Percentiles rank a stretch among this genome's conserved stretches.
These are phyloP conservation scores for Corymbia citriodora DNA, from an alignment of 441 rosid species.

Conservation along the genomic window DNA sequence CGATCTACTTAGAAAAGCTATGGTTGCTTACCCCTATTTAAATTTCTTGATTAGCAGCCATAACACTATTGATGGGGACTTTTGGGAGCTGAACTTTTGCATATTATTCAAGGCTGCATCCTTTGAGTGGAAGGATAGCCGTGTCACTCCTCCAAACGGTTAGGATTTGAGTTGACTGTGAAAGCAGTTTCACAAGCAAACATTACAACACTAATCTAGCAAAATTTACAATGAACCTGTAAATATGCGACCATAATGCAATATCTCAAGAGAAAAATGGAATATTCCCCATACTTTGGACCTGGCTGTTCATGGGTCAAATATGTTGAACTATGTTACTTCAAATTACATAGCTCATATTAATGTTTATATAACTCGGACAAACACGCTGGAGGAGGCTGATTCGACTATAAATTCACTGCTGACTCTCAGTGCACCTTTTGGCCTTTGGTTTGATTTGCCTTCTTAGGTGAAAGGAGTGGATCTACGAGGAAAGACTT, in stretches of 20 bases:
- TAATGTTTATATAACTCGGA: background rate
- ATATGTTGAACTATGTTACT: background rate
- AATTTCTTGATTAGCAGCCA: too few species aligned
- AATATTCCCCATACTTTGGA: background rate
- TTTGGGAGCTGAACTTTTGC: too few species aligned
- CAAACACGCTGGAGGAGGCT: background rate
- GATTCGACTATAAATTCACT: background rate
- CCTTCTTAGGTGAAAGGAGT: background rate
- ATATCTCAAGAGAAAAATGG: background rate
- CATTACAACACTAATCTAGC: background rate
- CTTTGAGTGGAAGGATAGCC: background rate
- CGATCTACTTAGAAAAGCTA: too few species aligned
- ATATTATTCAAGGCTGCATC: background rate
- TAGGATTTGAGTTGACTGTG: background rate
- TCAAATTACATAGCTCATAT: background rate
- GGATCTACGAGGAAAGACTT: background rate
- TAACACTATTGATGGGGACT: too few species aligned
- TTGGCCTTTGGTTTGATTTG: background rate
- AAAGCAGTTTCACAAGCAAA: background rate
- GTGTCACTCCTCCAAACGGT: rapidly evolving
- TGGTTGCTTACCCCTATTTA: too few species aligned
- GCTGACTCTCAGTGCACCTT: background rate
- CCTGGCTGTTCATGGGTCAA: background rate
- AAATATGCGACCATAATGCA: background rate
- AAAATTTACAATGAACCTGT: background rate